A percentile compares a stretch with the other conserved stretches of the same genome.
These are phyloP conservation scores for Caryocar brasiliense DNA, from an alignment of 441 rosid species.

Conservation along the genomic window DNA sequence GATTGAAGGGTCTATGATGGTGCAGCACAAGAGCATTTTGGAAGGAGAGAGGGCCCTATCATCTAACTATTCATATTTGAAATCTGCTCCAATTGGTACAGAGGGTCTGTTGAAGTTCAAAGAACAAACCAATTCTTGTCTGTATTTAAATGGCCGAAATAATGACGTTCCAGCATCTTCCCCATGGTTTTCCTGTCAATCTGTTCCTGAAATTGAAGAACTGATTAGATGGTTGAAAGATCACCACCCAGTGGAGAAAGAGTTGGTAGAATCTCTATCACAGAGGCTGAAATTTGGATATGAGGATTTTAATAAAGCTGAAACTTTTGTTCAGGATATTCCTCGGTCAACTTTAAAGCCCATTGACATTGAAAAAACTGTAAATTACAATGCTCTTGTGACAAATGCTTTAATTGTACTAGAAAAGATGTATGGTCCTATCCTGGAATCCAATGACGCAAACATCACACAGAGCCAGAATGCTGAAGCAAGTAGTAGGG, in stretches of 20 bases:
- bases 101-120: slow-evolving; percentile 2
- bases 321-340: slow-evolving; percentile 8
- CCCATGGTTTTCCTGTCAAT: slow-evolving; percentile 32
- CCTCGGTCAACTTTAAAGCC: slow-evolving; percentile 1
- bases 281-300: slow-evolving; percentile 20
- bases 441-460: slow-evolving; percentile 11
- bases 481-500: slow-evolving; percentile 4
- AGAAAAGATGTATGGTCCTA: slow-evolving; percentile 35
- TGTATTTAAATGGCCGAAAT: slow-evolving; percentile 5
- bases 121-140: slow-evolving; percentile 16
- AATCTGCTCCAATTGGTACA: slow-evolving; percentile 11
- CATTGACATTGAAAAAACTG: slow-evolving; percentile 5
- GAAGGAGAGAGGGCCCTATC: neutral
- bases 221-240: slow-evolving; percentile 38
- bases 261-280: slow-evolving; percentile 32
- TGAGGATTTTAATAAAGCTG: slow-evolving; percentile 11
- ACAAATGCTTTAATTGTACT: slow-evolving; percentile 31
- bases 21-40: slow-evolving; percentile 5
- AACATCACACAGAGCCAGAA: slow-evolving; percentile 6
- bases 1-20: slow-evolving; percentile 27
- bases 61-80: slow-evolving; percentile 1
- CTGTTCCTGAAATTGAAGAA: slow-evolving; percentile 33
- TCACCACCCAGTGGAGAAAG: slow-evolving; percentile 26
- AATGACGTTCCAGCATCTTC: slow-evolving; percentile 15
- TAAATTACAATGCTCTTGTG: slow-evolving; percentile 9